Conservation (phyloP, 106 monocot genomes). For the Apostasia ramifera region DNA sequence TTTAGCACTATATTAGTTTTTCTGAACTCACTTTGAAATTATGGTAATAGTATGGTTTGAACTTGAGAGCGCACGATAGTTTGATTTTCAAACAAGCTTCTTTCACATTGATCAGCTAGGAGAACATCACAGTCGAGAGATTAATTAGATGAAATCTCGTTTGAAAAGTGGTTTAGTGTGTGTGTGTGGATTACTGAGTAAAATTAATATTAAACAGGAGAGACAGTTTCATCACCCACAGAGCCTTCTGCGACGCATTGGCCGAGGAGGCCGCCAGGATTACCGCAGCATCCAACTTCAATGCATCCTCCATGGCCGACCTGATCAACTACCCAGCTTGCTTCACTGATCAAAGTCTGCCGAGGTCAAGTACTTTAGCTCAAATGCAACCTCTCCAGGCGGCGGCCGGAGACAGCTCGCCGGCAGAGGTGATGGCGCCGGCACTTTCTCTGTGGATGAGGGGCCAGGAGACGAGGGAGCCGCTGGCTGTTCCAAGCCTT, state of each 20-base stretch:
- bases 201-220: constrained; percentile 24
- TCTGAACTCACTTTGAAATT: too few species aligned
- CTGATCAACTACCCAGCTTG: not conserved
- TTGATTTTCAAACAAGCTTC: too few species aligned
- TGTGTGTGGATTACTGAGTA: too few species aligned
- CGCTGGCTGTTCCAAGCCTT: not conserved
- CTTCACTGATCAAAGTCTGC: not conserved
- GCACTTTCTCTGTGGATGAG: constrained; percentile 25
- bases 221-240: constrained; percentile 69
- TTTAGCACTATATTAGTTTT: too few species aligned
- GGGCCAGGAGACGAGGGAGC: not conserved
- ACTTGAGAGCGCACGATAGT: too few species aligned
- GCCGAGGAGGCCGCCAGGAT: constrained; percentile 61
- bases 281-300: constrained; percentile 20
- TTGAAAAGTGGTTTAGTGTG: too few species aligned
- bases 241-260: constrained; percentile 70
- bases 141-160: too few species aligned
- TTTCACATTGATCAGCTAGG: too few species aligned
- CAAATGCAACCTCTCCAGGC: not conserved
- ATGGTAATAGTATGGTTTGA: too few species aligned
- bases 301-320: not conserved
- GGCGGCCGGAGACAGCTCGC: too few species aligned
- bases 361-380: too few species aligned
- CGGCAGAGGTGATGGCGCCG: not conserved
- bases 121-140: too few species aligned